Base-by-base conservation (phyloP, 2,329 filamentous ascomycete species). In the Cordyceps pruinosa region DNA sequence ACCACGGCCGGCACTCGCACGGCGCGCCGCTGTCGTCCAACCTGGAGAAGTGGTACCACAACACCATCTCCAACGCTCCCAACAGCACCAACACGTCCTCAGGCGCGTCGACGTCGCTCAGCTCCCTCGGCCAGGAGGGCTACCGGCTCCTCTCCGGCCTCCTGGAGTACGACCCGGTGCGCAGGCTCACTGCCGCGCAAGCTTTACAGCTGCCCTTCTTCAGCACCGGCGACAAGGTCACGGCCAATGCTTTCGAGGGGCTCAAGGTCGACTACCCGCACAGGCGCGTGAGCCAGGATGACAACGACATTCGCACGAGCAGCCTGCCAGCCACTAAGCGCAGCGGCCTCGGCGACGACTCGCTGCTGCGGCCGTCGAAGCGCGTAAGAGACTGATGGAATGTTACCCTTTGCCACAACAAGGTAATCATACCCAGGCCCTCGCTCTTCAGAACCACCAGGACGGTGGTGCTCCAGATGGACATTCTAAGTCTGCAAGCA, bases 201-300 rank as follows among this genome's bases (percentile, higher is more conserved):
- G 94, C 94, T 2, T 77, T 99, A n/a, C 83, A 90, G 65, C 92
- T 97, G 65, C 85, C 89, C 0, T 97, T 97, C 72, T 99, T 99
- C 70, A 82, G 77, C 34, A 85, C 85, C 65, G 86, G 86, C 2
- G 86, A 88, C 23, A 83, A 84, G 59, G 83, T 94, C 19, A 87
- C 82, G 41, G 80, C 84, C 39, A 94, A 96, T 68, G 97, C 91
- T 68, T 99, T 99, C 64, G 90, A 96, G 66, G 91, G 92, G 0
- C 80, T 91, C 53, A 90, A 90, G 72, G 85, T 85, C 61, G 90
- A 94, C 66, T 99, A 99, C 70, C 94, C 94, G 0, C 86, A 91
- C 66, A 82, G 94, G 8, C 83, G 93, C 49, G 92, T 99, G 41
- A 96, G 88, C 65, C 87, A 95, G 65, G 94, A 99, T 66, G 91